Percentiles rank a stretch among this genome's conserved stretches.
Conservation (phyloP, 257 asterid species). For the Solanum pimpinellifolium region DNA sequence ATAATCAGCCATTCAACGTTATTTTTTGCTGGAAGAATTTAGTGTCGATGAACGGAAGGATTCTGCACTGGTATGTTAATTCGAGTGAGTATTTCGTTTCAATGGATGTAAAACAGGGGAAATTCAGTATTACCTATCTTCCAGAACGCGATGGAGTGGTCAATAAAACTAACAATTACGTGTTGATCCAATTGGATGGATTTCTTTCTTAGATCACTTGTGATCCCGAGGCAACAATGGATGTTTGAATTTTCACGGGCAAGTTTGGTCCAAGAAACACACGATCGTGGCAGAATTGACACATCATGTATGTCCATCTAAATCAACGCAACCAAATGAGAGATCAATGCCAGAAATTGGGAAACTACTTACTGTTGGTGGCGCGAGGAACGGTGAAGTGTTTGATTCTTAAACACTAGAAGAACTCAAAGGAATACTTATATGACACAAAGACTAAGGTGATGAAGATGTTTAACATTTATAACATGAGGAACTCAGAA, state of each 20-base stretch:
- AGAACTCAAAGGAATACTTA: background rate
- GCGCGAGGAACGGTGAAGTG: background rate
- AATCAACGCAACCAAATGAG: background rate
- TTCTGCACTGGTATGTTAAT: background rate
- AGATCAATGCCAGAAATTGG: background rate
- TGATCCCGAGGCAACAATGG: background rate
- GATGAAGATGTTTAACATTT: background rate
- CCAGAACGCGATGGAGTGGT: background rate
- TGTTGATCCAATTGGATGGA: background rate
- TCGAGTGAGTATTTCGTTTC: background rate
- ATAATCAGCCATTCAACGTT: background rate
- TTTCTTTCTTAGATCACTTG: background rate
- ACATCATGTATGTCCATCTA: background rate
- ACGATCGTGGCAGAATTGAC: background rate
- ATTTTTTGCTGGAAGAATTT: background rate
- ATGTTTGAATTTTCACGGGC: slow-evolving; percentile 1
- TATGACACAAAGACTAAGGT: background rate
- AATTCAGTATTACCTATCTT: background rate
- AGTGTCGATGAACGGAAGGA: background rate
- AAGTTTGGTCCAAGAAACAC: slow-evolving; percentile 9
- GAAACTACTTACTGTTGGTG: background rate
- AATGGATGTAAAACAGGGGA: background rate
- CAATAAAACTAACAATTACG: background rate
- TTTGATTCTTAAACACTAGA: background rate
- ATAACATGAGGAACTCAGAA: background rate